Evolutionary conservation across 495 filamentous ascomycete species (phyloP).

Genomic region (Aspergillus funiculosus): DNA sequence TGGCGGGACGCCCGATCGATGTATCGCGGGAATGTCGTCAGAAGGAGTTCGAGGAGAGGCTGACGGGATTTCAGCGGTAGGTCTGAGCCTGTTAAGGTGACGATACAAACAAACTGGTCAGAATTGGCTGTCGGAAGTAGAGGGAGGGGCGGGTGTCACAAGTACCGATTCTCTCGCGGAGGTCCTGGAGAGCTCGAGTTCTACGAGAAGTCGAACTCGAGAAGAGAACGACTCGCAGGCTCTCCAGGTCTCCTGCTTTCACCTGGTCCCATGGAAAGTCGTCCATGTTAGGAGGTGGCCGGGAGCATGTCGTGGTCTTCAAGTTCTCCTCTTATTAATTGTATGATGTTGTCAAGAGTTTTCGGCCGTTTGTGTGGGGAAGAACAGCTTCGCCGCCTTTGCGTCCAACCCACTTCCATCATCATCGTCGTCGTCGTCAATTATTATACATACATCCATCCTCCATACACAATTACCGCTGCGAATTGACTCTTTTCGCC

Average conservation of each 20-base stretch:
- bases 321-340: slow-evolving; percentile 10
- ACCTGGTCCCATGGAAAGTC: slow-evolving; percentile 47
- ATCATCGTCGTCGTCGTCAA: neutral
- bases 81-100: slow-evolving; percentile 24
- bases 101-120: slow-evolving; percentile 2
- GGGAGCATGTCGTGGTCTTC: slow-evolving; percentile 25
- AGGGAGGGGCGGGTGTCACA: slow-evolving; percentile 5
- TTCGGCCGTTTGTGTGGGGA: slow-evolving; percentile 23
- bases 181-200: slow-evolving; percentile 43
- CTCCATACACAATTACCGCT: neutral
- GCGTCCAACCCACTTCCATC: neutral
- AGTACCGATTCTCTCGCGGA: slow-evolving; percentile 44
- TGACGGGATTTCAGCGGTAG: slow-evolving; percentile 32
- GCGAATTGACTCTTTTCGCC: too few relatives aligned
- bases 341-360: slow-evolving; percentile 44
- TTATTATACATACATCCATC: neutral
- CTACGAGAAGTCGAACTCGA: slow-evolving; percentile 47
- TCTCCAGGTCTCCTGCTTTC: slow-evolving; percentile 43
- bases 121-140: neutral
- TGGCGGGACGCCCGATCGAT: slow-evolving; percentile 74
- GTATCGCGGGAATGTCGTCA: slow-evolving; percentile 83
- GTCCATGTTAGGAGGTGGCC: slow-evolving; percentile 40
- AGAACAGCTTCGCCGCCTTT: slow-evolving; percentile 17
- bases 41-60: slow-evolving; percentile 61
- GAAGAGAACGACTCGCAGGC: slow-evolving; percentile 39